phyloP scores from a whole-genome alignment of 1,139 yeast species.

The Eremothecium coryli region DNA sequence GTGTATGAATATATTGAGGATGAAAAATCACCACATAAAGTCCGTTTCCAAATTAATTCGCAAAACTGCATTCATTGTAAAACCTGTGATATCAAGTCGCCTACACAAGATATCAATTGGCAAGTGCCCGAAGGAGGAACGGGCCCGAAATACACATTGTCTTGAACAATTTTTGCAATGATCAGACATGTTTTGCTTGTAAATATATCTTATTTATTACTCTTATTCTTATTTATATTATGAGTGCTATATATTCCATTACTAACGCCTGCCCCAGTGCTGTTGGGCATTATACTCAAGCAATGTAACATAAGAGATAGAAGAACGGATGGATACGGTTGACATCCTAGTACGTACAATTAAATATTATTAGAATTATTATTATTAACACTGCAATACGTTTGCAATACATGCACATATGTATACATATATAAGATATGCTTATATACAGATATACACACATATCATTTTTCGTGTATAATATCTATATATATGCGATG shows the following conservation, averaged over 20 bases:
- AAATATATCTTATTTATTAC: neutral
- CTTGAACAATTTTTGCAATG: conserved; percentile 15
- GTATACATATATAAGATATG: conserved; percentile 1
- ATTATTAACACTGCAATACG: too few relatives aligned
- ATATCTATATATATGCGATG: conserved; percentile 1
- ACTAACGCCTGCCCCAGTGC: too few relatives aligned
- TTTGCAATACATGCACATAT: conserved; percentile 2
- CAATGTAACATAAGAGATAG: too few relatives aligned
- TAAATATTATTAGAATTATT: too few relatives aligned
- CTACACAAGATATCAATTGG: conserved; percentile 91
- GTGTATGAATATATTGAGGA: conserved; percentile 88
- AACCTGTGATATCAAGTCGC: conserved; percentile 95
- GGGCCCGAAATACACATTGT: conserved; percentile 73
- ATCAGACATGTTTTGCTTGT: neutral
- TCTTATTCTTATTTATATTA: neutral
- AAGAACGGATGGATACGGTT: too few relatives aligned
- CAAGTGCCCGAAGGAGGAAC: conserved; percentile 97
- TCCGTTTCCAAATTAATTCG: conserved; percentile 81
- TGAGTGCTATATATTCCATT: neutral
- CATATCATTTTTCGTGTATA: too few relatives aligned
- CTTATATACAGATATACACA: too few relatives aligned
- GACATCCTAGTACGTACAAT: too few relatives aligned
- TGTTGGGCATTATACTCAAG: too few relatives aligned
- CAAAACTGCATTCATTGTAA: conserved; percentile 98
- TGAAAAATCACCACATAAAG: conserved; percentile 49